Base-by-base conservation (phyloP, 2,329 filamentous ascomycete species). In the Sphaerulina vaccinii region DNA sequence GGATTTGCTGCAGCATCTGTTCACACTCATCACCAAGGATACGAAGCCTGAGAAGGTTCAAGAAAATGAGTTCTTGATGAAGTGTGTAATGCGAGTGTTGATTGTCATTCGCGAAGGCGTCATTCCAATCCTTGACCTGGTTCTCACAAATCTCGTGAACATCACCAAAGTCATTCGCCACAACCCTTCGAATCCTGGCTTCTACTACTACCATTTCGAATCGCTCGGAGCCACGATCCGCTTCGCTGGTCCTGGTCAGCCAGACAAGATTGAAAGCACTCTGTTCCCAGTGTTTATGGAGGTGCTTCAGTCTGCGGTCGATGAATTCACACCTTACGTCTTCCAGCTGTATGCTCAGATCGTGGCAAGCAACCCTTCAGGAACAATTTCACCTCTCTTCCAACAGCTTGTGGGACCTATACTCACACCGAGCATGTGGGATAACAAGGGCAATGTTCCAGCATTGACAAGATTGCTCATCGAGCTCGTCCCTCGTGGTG, bases 121-220 rank as follows among this genome's bases (percentile, higher is more conserved):
- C 11, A 73, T 85, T 2, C 79, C 84, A 1, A 84, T 93, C 42
- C 79, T 86, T 5, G 89, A 96, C 61, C 81, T 80, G 60, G 83
- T 95, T n/a, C 75, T 97, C 47, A 81, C 83, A 46, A 90, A 95
- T 69, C 81, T 99, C 53, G 84, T 95, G 65, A 86, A 81, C 55
- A 96, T 99, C 63, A 96, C 91, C 42, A 87, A 87, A 64, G 85
- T 95, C 61, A 97, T 97, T 71, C 87, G 90, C 67, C 82, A 87
- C 62, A 99, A 99, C 71, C 93, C 93, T 0, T 96, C 91, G 75
- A 99, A 99, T 71, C 93, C 93, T 2, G 83, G 90, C 10, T 99
- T 99, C 75, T 96, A 96, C 74, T 99, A 99, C 76, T 99, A 92
- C 71, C 90, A 96, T 69, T 99, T 99, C 58, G 93, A 99, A 74